Evolutionary conservation across 176 grass and related monocot species (phyloP), one percentile per base, ranked within the genome.

Genomic region (Oryza longistaminata): DNA sequence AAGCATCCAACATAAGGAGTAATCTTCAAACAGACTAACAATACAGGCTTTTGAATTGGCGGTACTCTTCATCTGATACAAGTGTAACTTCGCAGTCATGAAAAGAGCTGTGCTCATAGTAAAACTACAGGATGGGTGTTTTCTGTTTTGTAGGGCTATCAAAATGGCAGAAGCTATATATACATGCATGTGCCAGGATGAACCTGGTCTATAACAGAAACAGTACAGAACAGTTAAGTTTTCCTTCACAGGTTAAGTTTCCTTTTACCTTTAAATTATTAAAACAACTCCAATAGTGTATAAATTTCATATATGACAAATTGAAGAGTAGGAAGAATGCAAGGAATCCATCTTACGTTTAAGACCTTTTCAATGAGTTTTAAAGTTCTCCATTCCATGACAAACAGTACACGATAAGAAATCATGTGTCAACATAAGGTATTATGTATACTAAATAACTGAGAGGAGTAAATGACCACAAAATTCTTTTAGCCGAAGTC

Each of bases 1-100:
- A 86, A 66, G 74, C 48, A 69, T 77, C 72, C 39, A 85, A 9
- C 71, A 71, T 49, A 64, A 65, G n/a, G 34, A 40, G n/a, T 70
- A 75, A 13, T 39, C 40, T 71, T 71, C 39, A 76, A 82, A 70
- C 14, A 39, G 24, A 62, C 64, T 76, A 69, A 70, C 64, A 70
- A n/a, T 75, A 75, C 16, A 80, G 25, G 33, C 34, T 75, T n/a
- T 88, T 43, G 42, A 43, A 75, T 11, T n/a, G 24, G 16, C 40
- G 24, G 6, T 75, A 68, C 40, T 43, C 42, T 21, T 81, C 24
- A 76, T 76, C 33, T n/a, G 31, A 80, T 55, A 11, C 39, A 85
- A 85, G 58, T 73, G 67, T 25, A 65, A 27, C 58, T 64, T 61
- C 65, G 24, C 58, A 72, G 35, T 66, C 21, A 19, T 66, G 26